These are phyloP conservation scores for Quercus alba DNA, from an alignment of 306 rosid genomes.

Conservation along the genomic window DNA sequence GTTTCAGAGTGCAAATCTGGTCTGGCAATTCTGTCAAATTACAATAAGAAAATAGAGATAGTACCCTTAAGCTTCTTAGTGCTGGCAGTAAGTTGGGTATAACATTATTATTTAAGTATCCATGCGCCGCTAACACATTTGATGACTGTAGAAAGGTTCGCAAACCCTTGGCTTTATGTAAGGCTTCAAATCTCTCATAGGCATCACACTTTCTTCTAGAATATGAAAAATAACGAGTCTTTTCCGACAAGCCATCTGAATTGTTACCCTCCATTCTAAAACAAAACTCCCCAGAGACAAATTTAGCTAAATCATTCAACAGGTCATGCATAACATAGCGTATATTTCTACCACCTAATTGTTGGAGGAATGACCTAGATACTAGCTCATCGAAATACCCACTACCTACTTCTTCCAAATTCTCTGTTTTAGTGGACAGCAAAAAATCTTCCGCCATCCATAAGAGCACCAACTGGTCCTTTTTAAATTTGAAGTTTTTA, in stretches of 20 bases:
- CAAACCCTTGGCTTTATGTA: no score
- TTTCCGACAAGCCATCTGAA: neutral
- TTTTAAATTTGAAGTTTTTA: conserved; percentile 12
- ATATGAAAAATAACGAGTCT: conserved; percentile 23
- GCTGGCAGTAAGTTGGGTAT: neutral
- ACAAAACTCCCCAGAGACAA: conserved; percentile 10
- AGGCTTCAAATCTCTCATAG: no score
- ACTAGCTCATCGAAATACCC: conserved; percentile 12
- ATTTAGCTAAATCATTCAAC: conserved; percentile 20
- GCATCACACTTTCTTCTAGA: neutral
- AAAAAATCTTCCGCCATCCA: conserved; percentile 36
- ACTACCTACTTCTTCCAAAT: conserved; percentile 16
- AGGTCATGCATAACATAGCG: conserved; percentile 18
- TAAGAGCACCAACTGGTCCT: neutral
- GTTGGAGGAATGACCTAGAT: conserved; percentile 26
- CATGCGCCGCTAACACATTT: no score
- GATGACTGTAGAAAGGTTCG: no score
- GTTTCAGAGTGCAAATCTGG: neutral
- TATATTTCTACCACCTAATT: no score
- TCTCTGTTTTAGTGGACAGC: neutral
- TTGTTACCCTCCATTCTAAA: neutral
- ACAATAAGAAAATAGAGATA: conserved; percentile 2
- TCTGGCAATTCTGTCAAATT: neutral
- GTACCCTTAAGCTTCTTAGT: neutral
- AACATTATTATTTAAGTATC: no score